phyloP scores from a whole-genome alignment of 257 asterid species.

The Sherardia arvensis region DNA sequence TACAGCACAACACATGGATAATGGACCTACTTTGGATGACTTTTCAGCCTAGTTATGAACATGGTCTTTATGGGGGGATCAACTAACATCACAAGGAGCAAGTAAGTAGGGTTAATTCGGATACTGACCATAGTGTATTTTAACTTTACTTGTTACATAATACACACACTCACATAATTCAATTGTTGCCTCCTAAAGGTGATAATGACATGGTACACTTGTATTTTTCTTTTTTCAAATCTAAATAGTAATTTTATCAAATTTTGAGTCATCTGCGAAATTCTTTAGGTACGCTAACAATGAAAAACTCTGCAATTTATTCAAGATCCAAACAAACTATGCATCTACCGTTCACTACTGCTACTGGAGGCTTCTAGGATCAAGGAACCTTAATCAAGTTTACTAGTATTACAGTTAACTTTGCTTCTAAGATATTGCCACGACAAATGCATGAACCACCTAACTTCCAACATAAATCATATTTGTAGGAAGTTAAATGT shows the following conservation, averaged over 20 bases:
- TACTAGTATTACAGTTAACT: neutral
- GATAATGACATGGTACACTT: neutral
- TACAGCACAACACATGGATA: neutral
- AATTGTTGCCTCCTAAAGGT: neutral
- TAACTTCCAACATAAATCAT: neutral
- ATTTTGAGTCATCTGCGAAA: neutral
- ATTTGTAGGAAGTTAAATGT: neutral
- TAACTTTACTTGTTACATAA: neutral
- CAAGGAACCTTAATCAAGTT: neutral
- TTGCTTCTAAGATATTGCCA: too few species aligned
- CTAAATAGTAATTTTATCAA: too few species aligned
- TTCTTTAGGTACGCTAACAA: neutral
- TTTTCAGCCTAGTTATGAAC: neutral
- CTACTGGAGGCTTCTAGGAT: neutral
- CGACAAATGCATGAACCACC: neutral
- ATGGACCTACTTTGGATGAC: constrained; percentile 1
- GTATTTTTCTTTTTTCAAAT: neutral
- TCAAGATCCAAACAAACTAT: neutral
- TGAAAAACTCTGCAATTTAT: neutral
- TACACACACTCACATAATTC: too few species aligned
- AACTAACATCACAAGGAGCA: neutral
- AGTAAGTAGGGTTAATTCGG: neutral
- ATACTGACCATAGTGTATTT: neutral
- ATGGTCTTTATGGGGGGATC: neutral
- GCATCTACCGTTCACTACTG: neutral